Percentiles rank a stretch among this genome's conserved stretches.
Evolutionary conservation across 2,329 filamentous ascomycete species (phyloP).

Genomic region (Hypoxylon sp.): DNA sequence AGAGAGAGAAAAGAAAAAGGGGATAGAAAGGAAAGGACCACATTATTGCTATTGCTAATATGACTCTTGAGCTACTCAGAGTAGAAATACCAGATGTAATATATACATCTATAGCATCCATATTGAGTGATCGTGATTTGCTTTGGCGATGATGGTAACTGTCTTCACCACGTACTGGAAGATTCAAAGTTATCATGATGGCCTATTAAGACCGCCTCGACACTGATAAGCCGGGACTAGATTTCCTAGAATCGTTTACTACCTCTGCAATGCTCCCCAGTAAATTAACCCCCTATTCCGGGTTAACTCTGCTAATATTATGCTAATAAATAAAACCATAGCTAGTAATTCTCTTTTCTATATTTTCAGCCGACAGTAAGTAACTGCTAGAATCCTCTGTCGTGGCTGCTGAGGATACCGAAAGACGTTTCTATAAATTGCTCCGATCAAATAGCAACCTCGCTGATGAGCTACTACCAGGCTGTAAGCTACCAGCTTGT

Average conservation of each 20-base stretch:
- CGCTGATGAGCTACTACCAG: constrained; percentile 45
- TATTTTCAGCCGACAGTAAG: constrained; percentile 50
- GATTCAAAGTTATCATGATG: constrained; percentile 7
- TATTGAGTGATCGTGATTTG: neutral
- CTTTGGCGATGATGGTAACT: neutral
- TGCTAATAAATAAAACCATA: constrained; percentile 70
- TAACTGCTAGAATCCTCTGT: constrained; percentile 61
- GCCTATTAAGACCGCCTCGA: constrained; percentile 35
- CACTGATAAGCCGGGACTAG: constrained; percentile 45
- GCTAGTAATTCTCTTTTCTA: constrained; percentile 64
- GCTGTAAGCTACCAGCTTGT: constrained; percentile 25
- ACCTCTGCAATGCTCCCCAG: constrained; percentile 68
- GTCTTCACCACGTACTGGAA: too few species aligned
- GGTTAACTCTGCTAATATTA: constrained; percentile 67
- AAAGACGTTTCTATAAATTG: constrained; percentile 64
- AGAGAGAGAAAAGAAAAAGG: too few species aligned
- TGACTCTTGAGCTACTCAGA: neutral
- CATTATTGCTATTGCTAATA: neutral
- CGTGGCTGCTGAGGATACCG: constrained; percentile 63
- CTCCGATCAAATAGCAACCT: constrained; percentile 69
- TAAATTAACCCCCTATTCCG: constrained; percentile 59
- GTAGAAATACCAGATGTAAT: neutral
- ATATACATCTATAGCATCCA: neutral
- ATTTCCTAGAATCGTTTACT: constrained; percentile 57
- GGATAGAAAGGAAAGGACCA: neutral